Evolutionary conservation across 192 early-diverging fungal species (phyloP).

Genomic region (Coemansia sp.): DNA sequence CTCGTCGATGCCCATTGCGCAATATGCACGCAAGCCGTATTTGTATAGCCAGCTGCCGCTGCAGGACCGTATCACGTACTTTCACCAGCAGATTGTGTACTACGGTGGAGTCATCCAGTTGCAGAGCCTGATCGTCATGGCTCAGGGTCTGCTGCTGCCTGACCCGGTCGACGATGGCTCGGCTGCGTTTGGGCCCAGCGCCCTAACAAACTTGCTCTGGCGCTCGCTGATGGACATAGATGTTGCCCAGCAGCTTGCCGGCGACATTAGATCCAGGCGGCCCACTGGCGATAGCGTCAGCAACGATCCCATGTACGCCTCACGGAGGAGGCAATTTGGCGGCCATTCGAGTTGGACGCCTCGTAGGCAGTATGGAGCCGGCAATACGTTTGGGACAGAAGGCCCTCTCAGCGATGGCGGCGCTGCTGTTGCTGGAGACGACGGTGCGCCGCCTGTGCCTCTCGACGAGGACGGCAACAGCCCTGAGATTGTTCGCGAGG

Average conservation of each 20-base stretch:
- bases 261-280: not conserved
- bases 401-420: not conserved
- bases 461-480: constrained; percentile 47
- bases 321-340: constrained; percentile 38
- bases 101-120: constrained; percentile 50
- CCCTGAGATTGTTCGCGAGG: constrained; percentile 46
- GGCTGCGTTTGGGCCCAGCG: constrained; percentile 22
- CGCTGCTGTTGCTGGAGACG: constrained; percentile 10
- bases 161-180: constrained; percentile 27
- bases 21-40: constrained; percentile 34
- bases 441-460: constrained; percentile 13
- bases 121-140: constrained; percentile 40
- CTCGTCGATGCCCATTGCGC: constrained; percentile 41
- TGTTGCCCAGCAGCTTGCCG: not conserved
- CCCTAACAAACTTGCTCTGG: constrained; percentile 37
- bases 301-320: constrained; percentile 10
- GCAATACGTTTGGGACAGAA: constrained; percentile 6
- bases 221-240: constrained; percentile 38
- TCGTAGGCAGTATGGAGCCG: constrained; percentile 20
- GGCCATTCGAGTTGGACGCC: constrained; percentile 19
- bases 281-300: constrained; percentile 1
- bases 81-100: constrained; percentile 50
- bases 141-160: constrained; percentile 41
- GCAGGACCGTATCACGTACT: constrained; percentile 48
- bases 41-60: constrained; percentile 44